Evolutionary conservation across 208 protist species (phyloP).

Genomic region (Acanthamoeba triangularis): DNA sequence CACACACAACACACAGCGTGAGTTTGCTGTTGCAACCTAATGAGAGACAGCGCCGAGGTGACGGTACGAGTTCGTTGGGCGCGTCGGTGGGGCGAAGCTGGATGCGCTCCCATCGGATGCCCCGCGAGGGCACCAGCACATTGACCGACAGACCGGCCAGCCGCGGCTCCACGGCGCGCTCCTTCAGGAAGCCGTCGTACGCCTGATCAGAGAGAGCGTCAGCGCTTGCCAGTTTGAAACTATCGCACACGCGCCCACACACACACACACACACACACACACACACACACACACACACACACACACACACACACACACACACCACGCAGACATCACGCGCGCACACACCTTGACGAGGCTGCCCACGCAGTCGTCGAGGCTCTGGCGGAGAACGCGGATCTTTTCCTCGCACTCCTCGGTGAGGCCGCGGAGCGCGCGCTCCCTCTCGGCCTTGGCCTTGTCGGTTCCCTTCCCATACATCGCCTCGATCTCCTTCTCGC

Average conservation of each 20-base stretch:
- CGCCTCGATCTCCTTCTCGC: constrained; percentile 12
- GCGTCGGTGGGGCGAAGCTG: constrained; percentile 41
- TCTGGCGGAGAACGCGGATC: not conserved
- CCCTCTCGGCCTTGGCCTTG: constrained; percentile 28
- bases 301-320: too few species aligned
- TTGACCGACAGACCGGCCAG: constrained; percentile 15
- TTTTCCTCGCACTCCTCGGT: not conserved
- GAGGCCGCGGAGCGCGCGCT: not conserved
- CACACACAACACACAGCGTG: not conserved
- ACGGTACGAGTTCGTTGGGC: not conserved
- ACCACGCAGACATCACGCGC: too few species aligned
- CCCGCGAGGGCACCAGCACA: not conserved
- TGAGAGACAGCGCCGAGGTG: too few species aligned
- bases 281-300: too few species aligned
- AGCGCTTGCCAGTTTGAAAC: too few species aligned
- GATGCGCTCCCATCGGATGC: constrained; percentile 46
- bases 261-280: too few species aligned
- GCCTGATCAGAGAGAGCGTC: not conserved
- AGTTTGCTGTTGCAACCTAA: too few species aligned
- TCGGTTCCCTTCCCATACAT: not conserved
- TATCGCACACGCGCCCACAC: too few species aligned
- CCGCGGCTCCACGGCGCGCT: constrained; percentile 1
- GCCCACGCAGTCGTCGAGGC: not conserved
- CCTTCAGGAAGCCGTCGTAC: constrained; percentile 2
- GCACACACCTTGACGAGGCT: not conserved